Percentiles rank a stretch among this genome's conserved stretches.
phyloP scores from a whole-genome alignment of 345 rosid genomes.

The Hibiscus tridactylites region DNA sequence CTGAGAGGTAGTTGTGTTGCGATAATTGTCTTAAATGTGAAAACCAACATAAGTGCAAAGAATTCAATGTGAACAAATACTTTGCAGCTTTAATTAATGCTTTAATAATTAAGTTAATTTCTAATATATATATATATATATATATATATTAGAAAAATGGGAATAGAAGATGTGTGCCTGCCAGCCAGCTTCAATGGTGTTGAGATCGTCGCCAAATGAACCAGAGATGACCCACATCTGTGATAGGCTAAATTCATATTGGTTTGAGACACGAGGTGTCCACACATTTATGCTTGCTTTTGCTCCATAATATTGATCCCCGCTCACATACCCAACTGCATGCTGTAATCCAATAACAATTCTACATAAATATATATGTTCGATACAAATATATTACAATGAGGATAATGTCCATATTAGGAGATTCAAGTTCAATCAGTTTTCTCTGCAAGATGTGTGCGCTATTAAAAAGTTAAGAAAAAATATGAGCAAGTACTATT shows the following conservation, averaged over 20 bases:
- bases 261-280: conserved; percentile 74
- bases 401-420: too few species aligned
- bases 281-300: conserved; percentile 96
- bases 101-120: background rate
- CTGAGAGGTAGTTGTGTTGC: conserved; percentile 27
- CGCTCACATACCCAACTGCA: conserved; percentile 87
- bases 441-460: too few species aligned
- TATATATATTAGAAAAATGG: background rate
- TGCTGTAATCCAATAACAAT: conserved; percentile 40
- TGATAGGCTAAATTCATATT: conserved; percentile 85
- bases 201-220: conserved; percentile 82
- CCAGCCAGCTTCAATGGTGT: conserved; percentile 99
- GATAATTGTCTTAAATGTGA: conserved; percentile 24
- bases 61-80: background rate
- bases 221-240: conserved; percentile 98
- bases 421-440: too few species aligned
- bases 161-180: conserved; percentile 35
- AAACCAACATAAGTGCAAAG: background rate
- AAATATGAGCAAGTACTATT: too few species aligned
- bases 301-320: conserved; percentile 87
- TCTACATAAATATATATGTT: background rate
- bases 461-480: too few species aligned
- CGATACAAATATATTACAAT: too few species aligned
- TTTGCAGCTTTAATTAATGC: background rate
- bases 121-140: too few species aligned